Evolutionary conservation across 1,139 yeast species (phyloP), one percentile per base, ranked within the genome.

Genomic region (Suhomyces atakaporum): DNA sequence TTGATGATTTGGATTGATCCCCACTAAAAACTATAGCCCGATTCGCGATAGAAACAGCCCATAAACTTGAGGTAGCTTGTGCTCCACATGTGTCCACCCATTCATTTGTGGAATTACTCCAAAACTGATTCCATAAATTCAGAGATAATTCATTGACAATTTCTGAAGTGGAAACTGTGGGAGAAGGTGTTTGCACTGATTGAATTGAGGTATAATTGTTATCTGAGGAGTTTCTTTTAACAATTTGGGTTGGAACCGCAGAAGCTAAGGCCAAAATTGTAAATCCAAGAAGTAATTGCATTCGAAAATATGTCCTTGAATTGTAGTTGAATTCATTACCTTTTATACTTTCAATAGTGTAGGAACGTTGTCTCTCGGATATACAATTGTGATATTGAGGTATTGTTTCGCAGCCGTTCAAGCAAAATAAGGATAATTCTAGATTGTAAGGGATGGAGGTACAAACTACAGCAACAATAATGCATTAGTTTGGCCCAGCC

Each of bases 111-210:
- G 24, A 8, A 12, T 31, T 29, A 23, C 15, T 24, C 48, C 48
- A 45, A 31, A 39, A 45, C 22, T 19, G 25, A 7, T 20, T 16
- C 46, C 42, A 38, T n/a, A 44, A 27, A 13, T 35, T 37, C 24
- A 7, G 15, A 1, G 37, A 11, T 14, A 34, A 16, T 6, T 35
- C 28, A 7, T 22, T 27, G 21, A 42, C 27, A 2, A 38, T 12
- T 2, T 40, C 34, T 3, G 35, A 24, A 1, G 43, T 31, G 4
- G 45, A 30, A 3, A 34, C 41, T 20, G 43, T 36, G 2, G 60
- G 56, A 5, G 39, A 6, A 20, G 46, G 33, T 3, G 57, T 53
- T n/a, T 36, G 23, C 11, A 58, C 51, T 2, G 53, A 39, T 14
- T 44, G 35, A 15, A 55, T 53, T 2, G 41, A 32, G 4, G 57